Evolutionary conservation across 345 rosid genomes (phyloP).

Genomic region (Barbarea vulgaris): DNA sequence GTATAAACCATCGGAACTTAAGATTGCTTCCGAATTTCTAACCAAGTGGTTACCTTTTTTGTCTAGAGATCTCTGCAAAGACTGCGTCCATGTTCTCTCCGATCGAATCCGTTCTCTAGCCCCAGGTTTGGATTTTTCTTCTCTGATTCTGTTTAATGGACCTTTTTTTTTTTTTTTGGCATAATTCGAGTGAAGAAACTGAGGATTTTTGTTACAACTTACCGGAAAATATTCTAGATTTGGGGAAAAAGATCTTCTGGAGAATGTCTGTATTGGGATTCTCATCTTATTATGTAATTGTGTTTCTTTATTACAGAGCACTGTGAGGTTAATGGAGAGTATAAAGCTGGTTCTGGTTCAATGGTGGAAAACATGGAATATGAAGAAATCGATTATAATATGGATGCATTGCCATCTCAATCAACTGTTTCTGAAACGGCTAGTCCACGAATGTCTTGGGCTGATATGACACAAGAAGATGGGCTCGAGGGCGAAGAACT

Average conservation of each 20-base stretch:
- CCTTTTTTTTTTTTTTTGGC: neutral
- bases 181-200: too few relatives aligned
- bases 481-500: constrained; percentile 62
- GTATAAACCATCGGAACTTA: constrained; percentile 72
- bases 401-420: neutral
- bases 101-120: constrained; percentile 69
- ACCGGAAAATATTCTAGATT: neutral
- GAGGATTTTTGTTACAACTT: neutral
- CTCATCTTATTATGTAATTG: neutral
- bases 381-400: neutral
- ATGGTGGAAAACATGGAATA: constrained; percentile 1
- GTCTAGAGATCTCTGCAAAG: constrained; percentile 69
- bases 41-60: constrained; percentile 82
- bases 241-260: neutral
- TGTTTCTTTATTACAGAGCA: constrained; percentile 19
- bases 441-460: constrained; percentile 67
- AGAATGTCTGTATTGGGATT: neutral
- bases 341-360: neutral
- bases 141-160: neutral
- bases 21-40: constrained; percentile 77
- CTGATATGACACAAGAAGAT: constrained; percentile 87
- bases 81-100: constrained; percentile 57
- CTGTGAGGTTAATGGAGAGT: neutral
- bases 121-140: constrained; percentile 42
- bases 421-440: neutral